phyloP scores from a whole-genome alignment of 345 rosid species.

The Rhodamnia argentea region DNA sequence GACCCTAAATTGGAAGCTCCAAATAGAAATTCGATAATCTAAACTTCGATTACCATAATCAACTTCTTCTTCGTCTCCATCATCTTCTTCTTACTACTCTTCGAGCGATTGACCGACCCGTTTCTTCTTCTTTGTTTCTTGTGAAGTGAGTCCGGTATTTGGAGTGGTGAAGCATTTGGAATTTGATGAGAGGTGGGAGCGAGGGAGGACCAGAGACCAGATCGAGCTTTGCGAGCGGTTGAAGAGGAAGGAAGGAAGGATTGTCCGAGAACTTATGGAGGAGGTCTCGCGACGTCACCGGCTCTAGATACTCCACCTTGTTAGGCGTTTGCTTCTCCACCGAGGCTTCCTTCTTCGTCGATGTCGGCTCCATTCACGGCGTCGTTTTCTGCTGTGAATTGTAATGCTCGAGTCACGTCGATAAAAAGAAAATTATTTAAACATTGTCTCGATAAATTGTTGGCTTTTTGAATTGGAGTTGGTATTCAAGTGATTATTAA shows the following conservation, averaged over 20 bases:
- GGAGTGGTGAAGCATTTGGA: constrained; percentile 20
- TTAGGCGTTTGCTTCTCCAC: constrained; percentile 10
- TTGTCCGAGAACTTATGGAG: constrained; percentile 65
- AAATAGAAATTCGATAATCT: too few relatives aligned
- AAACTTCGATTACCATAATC: not conserved
- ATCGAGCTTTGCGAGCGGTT: constrained; percentile 69
- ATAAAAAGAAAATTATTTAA: too few relatives aligned
- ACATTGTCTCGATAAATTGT: too few relatives aligned
- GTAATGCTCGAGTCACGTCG: too few relatives aligned
- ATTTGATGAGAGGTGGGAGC: constrained; percentile 28
- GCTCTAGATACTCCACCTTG: constrained; percentile 49
- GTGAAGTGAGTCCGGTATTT: constrained; percentile 4
- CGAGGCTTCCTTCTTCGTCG: constrained; percentile 28
- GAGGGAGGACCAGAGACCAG: constrained; percentile 74
- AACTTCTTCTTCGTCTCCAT: not conserved
- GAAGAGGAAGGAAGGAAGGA: constrained; percentile 60
- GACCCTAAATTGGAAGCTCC: not conserved
- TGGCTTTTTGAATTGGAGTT: too few relatives aligned
- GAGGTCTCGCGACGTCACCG: constrained; percentile 52
- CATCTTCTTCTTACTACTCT: not conserved
- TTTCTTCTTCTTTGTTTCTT: constrained; percentile 16
- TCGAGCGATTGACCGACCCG: not conserved
- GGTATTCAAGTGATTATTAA: too few relatives aligned
- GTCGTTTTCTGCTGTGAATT: too few relatives aligned
- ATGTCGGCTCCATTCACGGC: not conserved